phyloP scores from a whole-genome alignment of 768 basidiomycete species.

The Cyclocybe aegerita region DNA sequence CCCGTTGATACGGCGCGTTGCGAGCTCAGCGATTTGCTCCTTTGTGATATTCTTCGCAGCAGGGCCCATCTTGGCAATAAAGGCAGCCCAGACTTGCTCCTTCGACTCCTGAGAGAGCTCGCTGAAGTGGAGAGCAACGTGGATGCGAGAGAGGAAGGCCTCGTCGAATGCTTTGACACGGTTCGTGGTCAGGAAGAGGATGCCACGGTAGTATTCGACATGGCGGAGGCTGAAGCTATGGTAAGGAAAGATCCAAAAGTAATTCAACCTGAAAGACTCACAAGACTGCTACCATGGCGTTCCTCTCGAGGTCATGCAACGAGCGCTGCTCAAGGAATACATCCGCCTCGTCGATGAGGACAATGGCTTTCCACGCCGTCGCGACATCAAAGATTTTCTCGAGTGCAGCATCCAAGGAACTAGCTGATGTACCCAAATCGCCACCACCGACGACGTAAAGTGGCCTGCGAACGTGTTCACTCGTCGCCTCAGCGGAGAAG shows the following conservation, averaged over 20 bases:
- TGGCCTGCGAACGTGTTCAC: slow-evolving; percentile 52
- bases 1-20: slow-evolving; percentile 56
- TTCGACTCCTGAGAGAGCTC: slow-evolving; percentile 53
- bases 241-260: slow-evolving; percentile 19
- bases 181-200: slow-evolving; percentile 58
- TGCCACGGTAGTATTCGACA: slow-evolving; percentile 57
- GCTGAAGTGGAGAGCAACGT: slow-evolving; percentile 64
- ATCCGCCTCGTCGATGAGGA: slow-evolving; percentile 64
- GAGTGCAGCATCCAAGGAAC: slow-evolving; percentile 40
- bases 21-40: slow-evolving; percentile 45
- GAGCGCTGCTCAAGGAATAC: slow-evolving; percentile 73
- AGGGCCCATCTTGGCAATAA: slow-evolving; percentile 47
- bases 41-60: slow-evolving; percentile 31
- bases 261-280: slow-evolving; percentile 20
- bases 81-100: slow-evolving; percentile 63
- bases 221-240: slow-evolving; percentile 45
- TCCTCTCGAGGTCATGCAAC: slow-evolving; percentile 61
- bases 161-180: slow-evolving; percentile 62
- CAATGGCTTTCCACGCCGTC: slow-evolving; percentile 60
- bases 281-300: slow-evolving; percentile 75
- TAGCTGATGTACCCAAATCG: slow-evolving; percentile 50
- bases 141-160: slow-evolving; percentile 67
- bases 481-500: slow-evolving; percentile 59
- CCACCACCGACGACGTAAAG: slow-evolving; percentile 56
- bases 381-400: slow-evolving; percentile 51